Percentiles rank a stretch among this genome's conserved stretches.
Conservation (phyloP, 345 rosid species). For the Erodium maritimum region DNA sequence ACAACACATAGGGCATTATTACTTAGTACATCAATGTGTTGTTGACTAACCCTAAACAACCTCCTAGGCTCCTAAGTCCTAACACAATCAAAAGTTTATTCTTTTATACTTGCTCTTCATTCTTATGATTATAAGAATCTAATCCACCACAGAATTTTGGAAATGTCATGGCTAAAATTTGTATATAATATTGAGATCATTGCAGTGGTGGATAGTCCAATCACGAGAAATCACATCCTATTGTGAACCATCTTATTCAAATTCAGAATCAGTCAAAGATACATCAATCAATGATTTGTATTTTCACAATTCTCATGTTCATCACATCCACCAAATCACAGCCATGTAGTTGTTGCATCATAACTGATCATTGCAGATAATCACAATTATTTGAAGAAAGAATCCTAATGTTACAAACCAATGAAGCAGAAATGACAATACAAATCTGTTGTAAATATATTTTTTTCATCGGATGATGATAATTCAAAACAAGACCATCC, state of each 20-base stretch:
- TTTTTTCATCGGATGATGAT: neutral
- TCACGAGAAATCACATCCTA: neutral
- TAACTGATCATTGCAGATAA: too few species aligned
- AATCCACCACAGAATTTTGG: neutral
- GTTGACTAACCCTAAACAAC: too few species aligned
- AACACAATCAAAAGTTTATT: too few species aligned
- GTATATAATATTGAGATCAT: neutral
- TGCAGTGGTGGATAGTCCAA: neutral
- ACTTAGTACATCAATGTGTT: neutral
- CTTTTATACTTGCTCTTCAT: too few species aligned
- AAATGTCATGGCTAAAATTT: neutral
- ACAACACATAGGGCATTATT: neutral
- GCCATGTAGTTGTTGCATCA: neutral
- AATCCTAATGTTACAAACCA: too few species aligned
- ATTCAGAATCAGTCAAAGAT: neutral
- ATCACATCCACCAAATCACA: neutral
- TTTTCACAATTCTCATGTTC: neutral
- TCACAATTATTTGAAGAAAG: too few species aligned
- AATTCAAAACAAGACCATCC: neutral
- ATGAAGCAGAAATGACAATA: too few species aligned
- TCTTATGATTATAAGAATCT: neutral
- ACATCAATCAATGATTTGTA: neutral
- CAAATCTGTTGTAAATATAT: too few species aligned
- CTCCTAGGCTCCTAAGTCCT: too few species aligned
- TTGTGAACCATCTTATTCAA: neutral